Evolutionary conservation across 2,329 filamentous ascomycete species (phyloP), one percentile per base, ranked within the genome.

Genomic region (Aciculosporium take): DNA sequence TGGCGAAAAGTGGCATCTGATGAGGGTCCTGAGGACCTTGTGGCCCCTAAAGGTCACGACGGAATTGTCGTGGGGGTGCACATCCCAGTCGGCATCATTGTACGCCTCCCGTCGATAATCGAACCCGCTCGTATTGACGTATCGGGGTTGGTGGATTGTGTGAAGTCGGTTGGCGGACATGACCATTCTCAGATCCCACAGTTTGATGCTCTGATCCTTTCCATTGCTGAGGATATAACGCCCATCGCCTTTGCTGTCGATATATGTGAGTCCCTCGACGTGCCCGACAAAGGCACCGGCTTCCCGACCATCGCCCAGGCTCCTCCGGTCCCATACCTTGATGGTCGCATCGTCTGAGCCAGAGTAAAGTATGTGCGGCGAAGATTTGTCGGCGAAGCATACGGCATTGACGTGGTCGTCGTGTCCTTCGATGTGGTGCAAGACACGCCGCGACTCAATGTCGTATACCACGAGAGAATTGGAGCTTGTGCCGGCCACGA

Each of bases 201-300:
- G 71, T 62, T 96, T 96, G 76, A 94, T 94, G 32, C 81, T 89
- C 60, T 96, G 91, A 56, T 98, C 91, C 57, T 96, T 98, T 46
- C 79, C 85, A 53, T 98, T 98, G 49, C 81, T 88, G 21, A 98
- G 74, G 7, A 96, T 82, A 58, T 96, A 96, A 43, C 78, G 68
- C 4, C 78, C 78, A 54, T 82, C 78, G 39, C 76, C 76, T 53
- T 82, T 82, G 59, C 73, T 79, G 58, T 82, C 78, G 42, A 82
- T 71, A 52, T 81, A 81, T 0, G 78, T 82, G 38, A 82, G 53
- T 3, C 78, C 78, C 54, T 81, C 75, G 40, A 74, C 69, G 51
- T 82, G 78, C 3, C 78, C 78, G 20, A 80, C 67, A 47, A 82
- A 81, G 1, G 74, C 76, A 9, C 76, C 77, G 0, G 74, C 76